phyloP scores from a whole-genome alignment of 805 yeast species.

The Candida qinlingensis region DNA sequence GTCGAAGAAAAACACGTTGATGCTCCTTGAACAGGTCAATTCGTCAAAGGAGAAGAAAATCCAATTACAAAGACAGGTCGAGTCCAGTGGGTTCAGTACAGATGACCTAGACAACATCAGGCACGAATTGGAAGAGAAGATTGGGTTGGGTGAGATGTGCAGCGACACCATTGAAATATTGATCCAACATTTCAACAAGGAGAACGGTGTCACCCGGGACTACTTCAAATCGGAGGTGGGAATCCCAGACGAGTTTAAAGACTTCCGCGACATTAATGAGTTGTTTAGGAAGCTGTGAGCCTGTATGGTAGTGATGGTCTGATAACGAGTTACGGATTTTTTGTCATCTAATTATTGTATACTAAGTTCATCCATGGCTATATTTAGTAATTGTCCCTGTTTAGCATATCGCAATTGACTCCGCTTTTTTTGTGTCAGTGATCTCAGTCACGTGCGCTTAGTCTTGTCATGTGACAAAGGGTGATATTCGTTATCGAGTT shows the following conservation, averaged over 20 bases:
- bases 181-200: constrained; percentile 30
- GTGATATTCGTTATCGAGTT: neutral
- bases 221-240: constrained; percentile 34
- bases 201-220: constrained; percentile 25
- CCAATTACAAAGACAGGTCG: constrained; percentile 6
- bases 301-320: too few species aligned
- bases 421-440: neutral
- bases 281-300: neutral
- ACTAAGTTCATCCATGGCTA: too few species aligned
- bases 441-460: neutral
- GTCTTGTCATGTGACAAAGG: neutral
- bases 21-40: constrained; percentile 8
- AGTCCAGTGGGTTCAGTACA: constrained; percentile 8
- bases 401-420: neutral
- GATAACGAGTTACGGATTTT: too few species aligned
- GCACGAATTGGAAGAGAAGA: constrained; percentile 9
- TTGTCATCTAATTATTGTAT: too few species aligned
- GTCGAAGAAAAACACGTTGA: neutral
- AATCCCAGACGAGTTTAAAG: constrained; percentile 39
- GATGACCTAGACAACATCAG: constrained; percentile 13
- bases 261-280: constrained; percentile 16
- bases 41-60: constrained; percentile 10
- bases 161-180: constrained; percentile 40
- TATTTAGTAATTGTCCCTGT: neutral
- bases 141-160: constrained; percentile 9